These are phyloP conservation scores for Aspergillus vadensis DNA, from an alignment of 2,329 filamentous ascomycete species.

Conservation along the genomic window DNA sequence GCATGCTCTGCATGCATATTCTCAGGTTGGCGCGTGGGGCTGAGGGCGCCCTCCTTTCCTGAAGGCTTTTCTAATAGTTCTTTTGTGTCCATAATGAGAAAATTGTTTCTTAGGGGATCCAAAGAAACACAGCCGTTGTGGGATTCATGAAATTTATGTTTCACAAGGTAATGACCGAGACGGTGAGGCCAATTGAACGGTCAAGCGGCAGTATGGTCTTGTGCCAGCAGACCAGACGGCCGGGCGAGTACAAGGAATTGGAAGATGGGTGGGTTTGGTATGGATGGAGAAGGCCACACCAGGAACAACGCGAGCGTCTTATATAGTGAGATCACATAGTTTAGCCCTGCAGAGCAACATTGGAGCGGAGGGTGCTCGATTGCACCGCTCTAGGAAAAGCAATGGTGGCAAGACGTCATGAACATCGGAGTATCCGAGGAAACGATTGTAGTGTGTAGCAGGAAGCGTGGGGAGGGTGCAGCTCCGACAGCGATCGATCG, in stretches of 20 bases:
- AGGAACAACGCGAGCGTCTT: neutral
- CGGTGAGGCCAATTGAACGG: neutral
- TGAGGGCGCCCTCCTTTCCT: neutral
- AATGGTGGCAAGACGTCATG: constrained; percentile 6
- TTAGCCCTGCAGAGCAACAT: neutral
- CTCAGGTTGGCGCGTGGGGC: constrained; percentile 9
- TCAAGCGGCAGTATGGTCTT: neutral
- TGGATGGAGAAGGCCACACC: neutral
- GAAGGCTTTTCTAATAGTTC: neutral
- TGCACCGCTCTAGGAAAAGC: neutral
- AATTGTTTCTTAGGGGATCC: neutral
- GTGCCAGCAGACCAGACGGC: neutral
- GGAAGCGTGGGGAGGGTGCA: neutral
- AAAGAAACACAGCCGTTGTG: neutral
- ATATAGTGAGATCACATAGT: neutral
- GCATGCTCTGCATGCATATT: constrained; percentile 21
- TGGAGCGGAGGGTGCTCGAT: neutral
- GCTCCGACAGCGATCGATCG: neutral
- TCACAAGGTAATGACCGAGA: neutral
- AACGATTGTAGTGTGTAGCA: neutral
- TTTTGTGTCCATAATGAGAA: neutral
- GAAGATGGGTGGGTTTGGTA: neutral
- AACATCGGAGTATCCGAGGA: neutral
- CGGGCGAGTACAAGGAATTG: neutral
- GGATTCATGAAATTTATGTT: neutral